phyloP scores from a whole-genome alignment of 2,329 filamentous ascomycete genomes.

The Exophiala lecanii-corni region DNA sequence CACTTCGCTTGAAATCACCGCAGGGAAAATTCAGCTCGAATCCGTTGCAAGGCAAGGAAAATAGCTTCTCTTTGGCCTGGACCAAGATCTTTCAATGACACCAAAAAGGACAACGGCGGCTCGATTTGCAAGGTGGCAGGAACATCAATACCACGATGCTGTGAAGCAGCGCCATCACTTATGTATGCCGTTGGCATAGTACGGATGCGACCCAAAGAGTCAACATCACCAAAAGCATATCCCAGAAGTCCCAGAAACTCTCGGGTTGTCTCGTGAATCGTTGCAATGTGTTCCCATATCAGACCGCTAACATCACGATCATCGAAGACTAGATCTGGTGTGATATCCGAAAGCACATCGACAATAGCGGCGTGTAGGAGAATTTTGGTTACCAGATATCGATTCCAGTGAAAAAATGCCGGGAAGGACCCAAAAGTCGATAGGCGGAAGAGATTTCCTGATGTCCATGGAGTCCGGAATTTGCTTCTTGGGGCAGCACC shows the following conservation, averaged over 20 bases:
- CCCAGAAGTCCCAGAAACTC: slow-evolving; percentile 15
- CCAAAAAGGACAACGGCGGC: slow-evolving; percentile 11
- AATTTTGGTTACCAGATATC: slow-evolving; percentile 15
- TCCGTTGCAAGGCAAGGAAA: slow-evolving; percentile 15
- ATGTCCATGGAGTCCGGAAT: slow-evolving; percentile 10
- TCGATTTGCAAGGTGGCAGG: slow-evolving; percentile 13
- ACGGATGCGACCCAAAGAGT: slow-evolving; percentile 6
- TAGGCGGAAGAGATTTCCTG: slow-evolving; percentile 9
- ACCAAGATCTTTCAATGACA: slow-evolving; percentile 13
- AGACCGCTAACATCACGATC: slow-evolving; percentile 1
- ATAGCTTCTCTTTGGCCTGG: slow-evolving; percentile 15
- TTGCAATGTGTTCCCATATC: slow-evolving; percentile 5
- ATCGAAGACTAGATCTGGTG: neutral
- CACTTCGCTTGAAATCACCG: slow-evolving; percentile 2
- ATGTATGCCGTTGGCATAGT: slow-evolving; percentile 7
- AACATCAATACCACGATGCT: slow-evolving; percentile 13
- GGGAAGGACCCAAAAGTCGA: slow-evolving; percentile 13
- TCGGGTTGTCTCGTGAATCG: slow-evolving; percentile 11
- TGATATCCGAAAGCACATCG: slow-evolving; percentile 3
- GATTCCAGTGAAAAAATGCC: slow-evolving; percentile 20
- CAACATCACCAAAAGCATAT: slow-evolving; percentile 18
- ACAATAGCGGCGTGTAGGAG: slow-evolving; percentile 15
- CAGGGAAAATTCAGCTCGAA: slow-evolving; percentile 15
- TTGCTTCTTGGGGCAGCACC: neutral
- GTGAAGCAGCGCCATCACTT: slow-evolving; percentile 7